Evolutionary conservation across 208 protist genomes (phyloP).

Genomic region (Trypanosoma scelopori): DNA sequence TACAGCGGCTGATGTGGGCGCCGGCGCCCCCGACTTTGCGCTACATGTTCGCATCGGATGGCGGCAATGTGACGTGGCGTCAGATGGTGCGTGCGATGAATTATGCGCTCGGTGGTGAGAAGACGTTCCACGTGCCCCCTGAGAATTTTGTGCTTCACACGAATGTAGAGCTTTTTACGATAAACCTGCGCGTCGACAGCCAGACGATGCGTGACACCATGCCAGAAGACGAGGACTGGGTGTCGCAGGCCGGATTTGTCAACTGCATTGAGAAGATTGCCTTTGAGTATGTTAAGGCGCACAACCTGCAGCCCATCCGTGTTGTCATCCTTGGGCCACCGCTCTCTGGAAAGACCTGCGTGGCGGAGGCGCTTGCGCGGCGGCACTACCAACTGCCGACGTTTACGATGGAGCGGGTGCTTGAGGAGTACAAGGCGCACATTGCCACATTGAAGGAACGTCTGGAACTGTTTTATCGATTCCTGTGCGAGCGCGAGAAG

Average conservation of each 20-base stretch:
- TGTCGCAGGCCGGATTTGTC: slow-evolving; percentile 73
- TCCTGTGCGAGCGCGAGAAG: slow-evolving; percentile 39
- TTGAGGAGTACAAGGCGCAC: slow-evolving; percentile 63
- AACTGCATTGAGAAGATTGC: slow-evolving; percentile 64
- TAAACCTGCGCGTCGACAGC: slow-evolving; percentile 82
- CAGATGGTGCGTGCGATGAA: slow-evolving; percentile 78
- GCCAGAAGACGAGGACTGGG: slow-evolving; percentile 66
- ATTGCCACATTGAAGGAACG: slow-evolving; percentile 35
- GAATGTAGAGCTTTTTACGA: slow-evolving; percentile 84
- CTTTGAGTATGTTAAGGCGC: slow-evolving; percentile 71
- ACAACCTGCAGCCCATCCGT: slow-evolving; percentile 74
- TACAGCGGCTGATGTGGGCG: slow-evolving; percentile 52
- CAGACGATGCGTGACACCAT: slow-evolving; percentile 73
- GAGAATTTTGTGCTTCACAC: slow-evolving; percentile 69
- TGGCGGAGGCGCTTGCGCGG: slow-evolving; percentile 47
- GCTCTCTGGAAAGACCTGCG: slow-evolving; percentile 81
- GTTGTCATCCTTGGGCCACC: slow-evolving; percentile 89
- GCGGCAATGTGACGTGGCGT: slow-evolving; percentile 60
- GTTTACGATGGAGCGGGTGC: slow-evolving; percentile 60
- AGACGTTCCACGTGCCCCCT: slow-evolving; percentile 43
- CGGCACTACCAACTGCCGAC: slow-evolving; percentile 79
- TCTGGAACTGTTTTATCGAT: slow-evolving; percentile 29
- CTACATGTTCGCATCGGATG: slow-evolving; percentile 91
- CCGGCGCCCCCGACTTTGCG: slow-evolving; percentile 60
- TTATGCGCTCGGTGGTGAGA: slow-evolving; percentile 68